Base-by-base conservation (phyloP, 2,329 filamentous ascomycete species). In the Aspergillus texensis region DNA sequence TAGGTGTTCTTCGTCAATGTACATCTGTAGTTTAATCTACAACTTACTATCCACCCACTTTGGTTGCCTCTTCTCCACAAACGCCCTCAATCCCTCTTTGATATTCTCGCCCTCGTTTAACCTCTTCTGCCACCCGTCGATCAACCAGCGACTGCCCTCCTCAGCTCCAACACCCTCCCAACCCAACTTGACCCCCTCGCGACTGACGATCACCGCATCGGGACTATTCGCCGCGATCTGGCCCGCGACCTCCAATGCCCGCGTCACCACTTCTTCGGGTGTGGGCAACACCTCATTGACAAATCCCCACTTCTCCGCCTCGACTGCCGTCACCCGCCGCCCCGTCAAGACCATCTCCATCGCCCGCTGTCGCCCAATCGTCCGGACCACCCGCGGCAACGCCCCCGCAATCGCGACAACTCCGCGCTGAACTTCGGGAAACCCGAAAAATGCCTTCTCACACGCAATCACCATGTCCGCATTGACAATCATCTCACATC, bases 401-500 rank as follows among this genome's bases (percentile, higher is more conserved):
- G 88, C 90, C 1, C 91, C 91, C 0, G 90, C 90, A 10, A 91
- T 80, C 39, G 91, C 89, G 10, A 90, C 86, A 11, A 93, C 89
- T 5, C 91, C 91, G 54, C 88, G 83, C 69, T 85, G 87, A 5
- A 90, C 89, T 78, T 93, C 91, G 0, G 91, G 91, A 9, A 94
- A 81, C 1, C 84, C 87, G 72, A 94, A 93, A 26, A 78, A 80
- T 0, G 90, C 89, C 14, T 64, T 63, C 12, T 78, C 71, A 1
- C 71, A 71, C 5, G 91, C 90, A 36, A 94, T 76, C 3, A 92
- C 84, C 61, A 94, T 77, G 78, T 94, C 91, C 61, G 84, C 84
- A 76, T 93, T 92, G 62, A 91, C 80, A 21, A 87, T 84, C 79
- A 93, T 92, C 80, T 94, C 91, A 77, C 90, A 88, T 1, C 91